Evolutionary conservation across 2,329 filamentous ascomycete species (phyloP), one percentile per base, ranked within the genome.

Genomic region (Albophoma yamanashiensis): DNA sequence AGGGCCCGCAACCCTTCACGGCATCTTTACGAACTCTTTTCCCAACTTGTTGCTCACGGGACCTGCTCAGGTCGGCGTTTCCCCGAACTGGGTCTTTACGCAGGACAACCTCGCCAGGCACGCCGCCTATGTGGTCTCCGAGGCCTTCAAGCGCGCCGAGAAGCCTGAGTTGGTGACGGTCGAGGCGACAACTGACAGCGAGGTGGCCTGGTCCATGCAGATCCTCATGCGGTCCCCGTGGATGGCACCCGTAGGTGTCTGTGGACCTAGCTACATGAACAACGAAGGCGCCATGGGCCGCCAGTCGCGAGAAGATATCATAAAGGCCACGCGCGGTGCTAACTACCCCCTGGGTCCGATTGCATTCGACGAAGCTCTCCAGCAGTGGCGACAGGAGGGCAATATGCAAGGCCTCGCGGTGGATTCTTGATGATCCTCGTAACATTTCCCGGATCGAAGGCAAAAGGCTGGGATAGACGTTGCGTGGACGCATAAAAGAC

Each of bases 261-360:
- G 82, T 68, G 83, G 81, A n/a, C 82, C 82, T 0, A 74, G 78
- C 15, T 85, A 84, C 64, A 69, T 78, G 45, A 84, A 81, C 56
- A 69, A 66, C 27, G 79, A 83, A 67, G 78, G 75, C 2, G 67
- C 71, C 42, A 59, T 67, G n/a, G 36, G 12, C 14, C 45, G 45
- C 15, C 39, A 17, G 27, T 65, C 66, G 9, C 66, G 59, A 17
- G 71, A 69, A 61, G 70, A 69, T 2, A 63, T 69, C 63, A 63
- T 72, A 42, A 76, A 73, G 64, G 61, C 62, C 45, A 70, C 70
- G 0, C 65, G 69, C 20, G 62, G 64, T n/a, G 64, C 67, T 9
- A 65, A 66, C 1, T 75, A 61, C 36, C 36, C 56, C 47, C 58
- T 45, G 25, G 61, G 61, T 4, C 9, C 68, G 43, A 60, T 68